phyloP scores from a whole-genome alignment of 2,329 filamentous ascomycete species.

The Colletotrichum limetticola region DNA sequence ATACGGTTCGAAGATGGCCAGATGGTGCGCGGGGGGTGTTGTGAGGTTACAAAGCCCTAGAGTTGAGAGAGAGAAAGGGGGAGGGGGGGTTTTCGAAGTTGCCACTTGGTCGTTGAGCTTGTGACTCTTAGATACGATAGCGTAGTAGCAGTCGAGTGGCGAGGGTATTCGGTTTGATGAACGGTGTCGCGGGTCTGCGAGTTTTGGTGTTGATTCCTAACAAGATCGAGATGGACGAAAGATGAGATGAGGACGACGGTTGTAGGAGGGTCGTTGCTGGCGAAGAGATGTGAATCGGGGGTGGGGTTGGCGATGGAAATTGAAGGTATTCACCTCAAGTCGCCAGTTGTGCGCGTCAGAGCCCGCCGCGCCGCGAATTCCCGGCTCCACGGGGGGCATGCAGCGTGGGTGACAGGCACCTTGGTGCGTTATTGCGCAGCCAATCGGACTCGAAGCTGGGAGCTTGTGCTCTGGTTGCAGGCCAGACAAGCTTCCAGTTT shows the following conservation, averaged over 20 bases:
- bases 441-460: slow-evolving; percentile 13
- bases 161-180: background rate
- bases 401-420: slow-evolving; percentile 1
- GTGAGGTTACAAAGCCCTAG: slow-evolving; percentile 4
- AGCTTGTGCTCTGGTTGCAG: slow-evolving; percentile 36
- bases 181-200: slow-evolving; percentile 1
- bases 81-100: slow-evolving; percentile 5
- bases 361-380: slow-evolving; percentile 24
- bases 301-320: slow-evolving; percentile 9
- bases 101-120: slow-evolving; percentile 28
- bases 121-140: background rate
- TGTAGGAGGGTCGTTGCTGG: background rate
- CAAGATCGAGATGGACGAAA: background rate
- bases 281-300: background rate
- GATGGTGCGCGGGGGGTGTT: background rate
- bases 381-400: slow-evolving; percentile 5
- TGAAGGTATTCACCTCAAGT: slow-evolving; percentile 24
- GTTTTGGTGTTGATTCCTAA: slow-evolving; percentile 5
- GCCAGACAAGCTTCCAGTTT: slow-evolving; percentile 6
- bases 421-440: slow-evolving; percentile 20
- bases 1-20: slow-evolving; percentile 24
- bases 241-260: background rate
- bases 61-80: background rate
- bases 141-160: background rate
- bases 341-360: slow-evolving; percentile 34